These are phyloP conservation scores for Nicotiana benthamiana DNA, from an alignment of 257 asterid genomes.

Conservation along the genomic window DNA sequence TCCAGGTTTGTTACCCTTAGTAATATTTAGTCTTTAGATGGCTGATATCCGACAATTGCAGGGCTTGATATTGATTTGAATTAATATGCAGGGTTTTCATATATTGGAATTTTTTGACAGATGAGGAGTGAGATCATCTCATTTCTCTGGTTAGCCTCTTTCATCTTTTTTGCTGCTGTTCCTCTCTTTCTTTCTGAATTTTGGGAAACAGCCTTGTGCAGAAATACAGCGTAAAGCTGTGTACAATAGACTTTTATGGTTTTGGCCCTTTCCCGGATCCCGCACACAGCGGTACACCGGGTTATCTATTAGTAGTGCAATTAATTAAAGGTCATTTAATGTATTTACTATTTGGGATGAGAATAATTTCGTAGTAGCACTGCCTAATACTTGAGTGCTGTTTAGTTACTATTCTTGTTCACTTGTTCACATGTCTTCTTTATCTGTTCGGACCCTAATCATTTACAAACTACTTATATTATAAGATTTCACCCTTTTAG, in stretches of 20 bases:
- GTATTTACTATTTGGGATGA: not conserved
- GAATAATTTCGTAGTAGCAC: not conserved
- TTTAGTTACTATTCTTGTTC: not conserved
- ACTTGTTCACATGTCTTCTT: not conserved
- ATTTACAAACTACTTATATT: not conserved
- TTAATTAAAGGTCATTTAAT: not conserved
- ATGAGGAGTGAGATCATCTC: slow-evolving; percentile 80
- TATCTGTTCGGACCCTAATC: not conserved
- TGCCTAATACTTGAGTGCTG: not conserved
- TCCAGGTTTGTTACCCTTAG: slow-evolving; percentile 44
- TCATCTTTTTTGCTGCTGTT: not conserved
- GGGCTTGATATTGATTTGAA: slow-evolving; percentile 3
- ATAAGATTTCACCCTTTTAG: too few relatives aligned
- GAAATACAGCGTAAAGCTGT: too few relatives aligned
- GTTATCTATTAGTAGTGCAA: not conserved
- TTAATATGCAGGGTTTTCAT: slow-evolving; percentile 58
- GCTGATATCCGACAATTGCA: not conserved
- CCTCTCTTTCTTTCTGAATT: not conserved
- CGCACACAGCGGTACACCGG: too few relatives aligned
- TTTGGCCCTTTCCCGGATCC: too few relatives aligned
- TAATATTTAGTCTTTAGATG: not conserved
- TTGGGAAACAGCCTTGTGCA: not conserved
- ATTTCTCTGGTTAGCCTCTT: slow-evolving; percentile 49
- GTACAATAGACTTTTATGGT: too few relatives aligned
- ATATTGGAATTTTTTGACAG: slow-evolving; percentile 59